Evolutionary conservation across 306 rosid genomes (phyloP), one percentile per base, ranked within the genome.

Genomic region (Lathyrus sativus): DNA sequence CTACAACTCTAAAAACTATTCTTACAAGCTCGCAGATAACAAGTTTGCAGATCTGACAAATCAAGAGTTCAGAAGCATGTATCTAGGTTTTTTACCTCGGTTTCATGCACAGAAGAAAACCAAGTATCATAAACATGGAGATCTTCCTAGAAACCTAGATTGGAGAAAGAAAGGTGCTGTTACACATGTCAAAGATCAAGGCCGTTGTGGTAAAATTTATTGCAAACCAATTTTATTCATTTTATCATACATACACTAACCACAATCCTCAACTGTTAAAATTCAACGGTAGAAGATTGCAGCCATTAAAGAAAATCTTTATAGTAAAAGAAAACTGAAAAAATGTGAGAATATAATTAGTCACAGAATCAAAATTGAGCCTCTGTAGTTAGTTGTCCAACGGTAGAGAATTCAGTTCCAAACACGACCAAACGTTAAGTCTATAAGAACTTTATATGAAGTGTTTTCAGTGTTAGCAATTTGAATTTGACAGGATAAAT

Each of bases 111-210:
- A 33, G 13, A 81, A 77, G 19, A 14, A 51, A 53, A 81, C 79
- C 81, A 75, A 44, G 66, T 74, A 79, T 65, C 78, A 59, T 11
- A 43, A 59, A 12, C 55, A 57, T 31, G 51, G 19, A 35, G 38
- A 42, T 43, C 74, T 75, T 54, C 91, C 87, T 17, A 37, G 62
- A 57, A 48, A 54, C 46, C 70, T 88, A 48, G 92, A 89, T 70
- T 89, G 98, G 96, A 87, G 96, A 82, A 68, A 76, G 62, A 74
- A 73, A 29, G 89, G 90, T 10, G 85, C 86, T 4, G 82, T 85
- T 60, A 85, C 92, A 48, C 83, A 68, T 5, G 9, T 92, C 71
- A 92, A 85, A 75, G 68, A 92, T 74, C 96, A 89, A 80, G 89
- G 95, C 77, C 35, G 46, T 44, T 87, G 98, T 44, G 96, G 96